Conservation (phyloP, 2,329 filamentous ascomycete genomes). For the Tricladium varicosporioides region DNA sequence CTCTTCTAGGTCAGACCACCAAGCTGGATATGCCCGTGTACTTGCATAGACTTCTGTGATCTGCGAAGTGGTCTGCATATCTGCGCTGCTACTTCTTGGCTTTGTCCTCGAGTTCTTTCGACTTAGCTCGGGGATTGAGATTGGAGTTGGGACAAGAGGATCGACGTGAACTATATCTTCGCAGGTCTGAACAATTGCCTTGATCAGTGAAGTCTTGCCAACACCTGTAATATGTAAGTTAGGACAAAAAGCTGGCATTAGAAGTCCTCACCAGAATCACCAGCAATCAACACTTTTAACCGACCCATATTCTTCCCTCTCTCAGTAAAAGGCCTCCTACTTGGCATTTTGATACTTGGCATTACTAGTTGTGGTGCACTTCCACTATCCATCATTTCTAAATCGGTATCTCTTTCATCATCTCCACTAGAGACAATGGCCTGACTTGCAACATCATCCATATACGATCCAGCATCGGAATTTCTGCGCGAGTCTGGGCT, state of each 20-base stretch:
- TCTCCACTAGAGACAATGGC: slow-evolving; percentile 34
- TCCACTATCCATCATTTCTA: slow-evolving; percentile 46
- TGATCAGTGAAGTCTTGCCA: slow-evolving; percentile 88
- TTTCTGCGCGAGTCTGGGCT: slow-evolving; percentile 51
- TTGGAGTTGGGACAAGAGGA: slow-evolving; percentile 37
- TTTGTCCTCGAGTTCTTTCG: slow-evolving; percentile 27
- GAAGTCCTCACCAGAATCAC: slow-evolving; percentile 62
- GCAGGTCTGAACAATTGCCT: slow-evolving; percentile 80
- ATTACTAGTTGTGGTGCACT: slow-evolving; percentile 83
- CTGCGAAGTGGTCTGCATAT: slow-evolving; percentile 35
- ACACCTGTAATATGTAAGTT: slow-evolving; percentile 51
- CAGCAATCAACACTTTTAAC: slow-evolving; percentile 85
- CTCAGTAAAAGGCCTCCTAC: slow-evolving; percentile 84
- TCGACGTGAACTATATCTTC: slow-evolving; percentile 95
- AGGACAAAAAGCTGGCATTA: not conserved
- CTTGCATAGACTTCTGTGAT: slow-evolving; percentile 74
- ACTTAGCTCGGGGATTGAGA: slow-evolving; percentile 28
- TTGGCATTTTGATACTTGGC: slow-evolving; percentile 92
- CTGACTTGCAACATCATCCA: slow-evolving; percentile 42
- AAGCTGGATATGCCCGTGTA: slow-evolving; percentile 80
- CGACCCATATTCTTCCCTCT: slow-evolving; percentile 79
- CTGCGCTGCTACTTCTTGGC: slow-evolving; percentile 24
- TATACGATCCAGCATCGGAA: slow-evolving; percentile 49
- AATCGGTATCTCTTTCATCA: slow-evolving; percentile 45
- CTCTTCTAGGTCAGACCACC: slow-evolving; percentile 82